Evolutionary conservation across 306 rosid species (phyloP), one percentile per base, ranked within the genome.

Genomic region (Carpinus viminea): DNA sequence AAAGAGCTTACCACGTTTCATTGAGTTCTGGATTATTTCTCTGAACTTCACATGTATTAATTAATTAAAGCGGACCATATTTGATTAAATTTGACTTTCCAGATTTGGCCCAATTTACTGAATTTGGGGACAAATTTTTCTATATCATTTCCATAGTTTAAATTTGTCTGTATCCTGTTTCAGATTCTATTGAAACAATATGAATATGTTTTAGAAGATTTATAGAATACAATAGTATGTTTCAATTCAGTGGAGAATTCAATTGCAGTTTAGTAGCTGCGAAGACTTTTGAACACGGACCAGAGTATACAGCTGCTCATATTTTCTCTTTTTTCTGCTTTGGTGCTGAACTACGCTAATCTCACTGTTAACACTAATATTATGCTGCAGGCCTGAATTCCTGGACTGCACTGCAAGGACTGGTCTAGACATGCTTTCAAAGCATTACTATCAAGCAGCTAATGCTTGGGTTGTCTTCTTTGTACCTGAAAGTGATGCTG

Each of bases 401-500:
- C 80, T 95, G 77, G 99, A 95, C 78, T 95, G 98, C 89, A 95
- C 99, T 47, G 99, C 99, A 68, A 93, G 97, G 85, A 95, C 99
- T 71, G 83, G 98, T 80, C 82, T 95, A 74, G 99, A 95, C 82
- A 95, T 95, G 98, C 99, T 95, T 77, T 85, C 97, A 51, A 90
- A 93, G 91, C 99, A 95, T 89, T 95, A 95, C 81, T 89, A 91
- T 80, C 98, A 95, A 84, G 99, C 98, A 48, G 91, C 92, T 75
- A 91, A 90, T 62, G 96, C 97, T 75, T 95, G 97, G 99, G 99
- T 93, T 85, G 91, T 95, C 78, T 95, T 93, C 85, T 95, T 95
- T 83, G 96, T 91, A 76, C 99, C 99, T 46, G 96, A 89, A 90
- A 84, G 93, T 68, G 99, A 95, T 82, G 84, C 90, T 77, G 98